These are phyloP conservation scores for Entomortierella lignicola DNA, from an alignment of 192 early-diverging fungal species.

Conservation along the genomic window DNA sequence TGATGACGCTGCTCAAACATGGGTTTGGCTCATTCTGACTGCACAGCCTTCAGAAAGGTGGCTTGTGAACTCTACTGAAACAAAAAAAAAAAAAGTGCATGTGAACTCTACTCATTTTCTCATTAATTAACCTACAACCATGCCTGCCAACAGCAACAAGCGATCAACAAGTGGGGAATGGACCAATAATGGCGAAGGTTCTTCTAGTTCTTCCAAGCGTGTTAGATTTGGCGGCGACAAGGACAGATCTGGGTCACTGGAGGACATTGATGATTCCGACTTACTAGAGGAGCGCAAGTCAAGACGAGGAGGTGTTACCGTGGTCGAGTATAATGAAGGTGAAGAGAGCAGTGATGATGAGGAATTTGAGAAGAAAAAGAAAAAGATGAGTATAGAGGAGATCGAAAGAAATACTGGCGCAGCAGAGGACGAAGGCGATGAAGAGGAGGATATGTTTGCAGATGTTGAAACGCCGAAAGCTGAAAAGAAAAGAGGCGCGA, in stretches of 20 bases:
- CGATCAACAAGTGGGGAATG: conserved; percentile 33
- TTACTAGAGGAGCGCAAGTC: conserved; percentile 60
- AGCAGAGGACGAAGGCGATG: conserved; percentile 28
- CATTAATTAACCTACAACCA: background rate
- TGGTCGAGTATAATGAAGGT: conserved; percentile 58
- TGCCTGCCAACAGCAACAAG: conserved; percentile 25
- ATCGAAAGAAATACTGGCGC: conserved; percentile 15
- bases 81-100: too few relatives aligned
- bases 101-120: background rate
- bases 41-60: too few relatives aligned
- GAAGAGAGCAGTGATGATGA: conserved; percentile 53
- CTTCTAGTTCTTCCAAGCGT: conserved; percentile 12
- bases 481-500: conserved; percentile 36
- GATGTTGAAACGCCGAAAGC: conserved; percentile 6
- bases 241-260: background rate
- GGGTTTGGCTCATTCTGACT: too few relatives aligned
- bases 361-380: conserved; percentile 33
- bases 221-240: conserved; percentile 44
- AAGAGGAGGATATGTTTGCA: conserved; percentile 75
- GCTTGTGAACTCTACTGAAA: too few relatives aligned
- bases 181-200: background rate
- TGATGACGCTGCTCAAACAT: too few relatives aligned
- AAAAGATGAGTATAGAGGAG: conserved; percentile 32
- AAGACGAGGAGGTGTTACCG: conserved; percentile 61
- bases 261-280: conserved; percentile 61